Percentiles rank a stretch among this genome's conserved stretches.
Conservation (phyloP, 805 yeast species). For the Candida maltosa region DNA sequence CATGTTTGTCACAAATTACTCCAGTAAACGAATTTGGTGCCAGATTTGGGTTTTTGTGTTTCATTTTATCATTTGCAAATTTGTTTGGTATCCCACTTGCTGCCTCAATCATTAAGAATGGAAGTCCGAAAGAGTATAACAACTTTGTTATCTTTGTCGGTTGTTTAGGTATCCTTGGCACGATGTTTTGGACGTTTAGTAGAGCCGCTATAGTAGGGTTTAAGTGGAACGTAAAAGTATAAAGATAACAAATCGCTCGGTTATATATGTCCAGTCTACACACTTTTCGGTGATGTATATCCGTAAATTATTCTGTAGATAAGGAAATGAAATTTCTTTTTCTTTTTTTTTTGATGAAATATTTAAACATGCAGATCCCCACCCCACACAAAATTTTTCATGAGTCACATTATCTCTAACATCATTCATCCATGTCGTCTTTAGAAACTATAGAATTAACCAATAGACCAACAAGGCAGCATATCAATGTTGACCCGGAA, state of each 20-base stretch:
- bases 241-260: no score
- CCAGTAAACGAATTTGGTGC: conserved; percentile 34
- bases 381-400: no score
- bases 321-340: no score
- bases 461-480: conserved; percentile 2
- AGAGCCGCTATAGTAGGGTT: conserved; percentile 20
- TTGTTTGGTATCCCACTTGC: conserved; percentile 34
- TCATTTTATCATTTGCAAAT: conserved; percentile 28
- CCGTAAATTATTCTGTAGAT: no score
- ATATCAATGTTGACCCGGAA: neutral
- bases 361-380: no score
- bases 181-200: conserved; percentile 23
- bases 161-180: conserved; percentile 23
- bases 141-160: conserved; percentile 31
- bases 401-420: no score
- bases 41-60: conserved; percentile 31
- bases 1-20: conserved; percentile 60
- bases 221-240: conserved; percentile 19
- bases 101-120: conserved; percentile 25
- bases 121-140: conserved; percentile 22
- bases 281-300: no score
- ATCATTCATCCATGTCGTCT: no score
- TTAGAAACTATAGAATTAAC: conserved; percentile 4
- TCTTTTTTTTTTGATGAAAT: no score
- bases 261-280: no score